These are phyloP conservation scores for Closterium sp. DNA, from an alignment of 139 green algal genomes.

Conservation along the genomic window DNA sequence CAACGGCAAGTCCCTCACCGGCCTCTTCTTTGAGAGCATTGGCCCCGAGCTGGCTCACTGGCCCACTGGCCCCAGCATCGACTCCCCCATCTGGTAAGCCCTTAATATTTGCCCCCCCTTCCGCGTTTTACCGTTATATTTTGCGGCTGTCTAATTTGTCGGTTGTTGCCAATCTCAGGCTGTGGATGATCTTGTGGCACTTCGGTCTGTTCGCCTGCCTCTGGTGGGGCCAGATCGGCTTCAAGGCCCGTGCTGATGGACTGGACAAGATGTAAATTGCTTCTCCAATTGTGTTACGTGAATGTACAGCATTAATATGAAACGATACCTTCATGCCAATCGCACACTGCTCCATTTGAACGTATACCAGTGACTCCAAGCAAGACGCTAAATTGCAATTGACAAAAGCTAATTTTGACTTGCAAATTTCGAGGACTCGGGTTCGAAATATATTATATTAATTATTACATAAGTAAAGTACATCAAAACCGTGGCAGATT, in stretches of 20 bases:
- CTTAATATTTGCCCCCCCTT: not conserved
- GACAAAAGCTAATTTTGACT: too few relatives aligned
- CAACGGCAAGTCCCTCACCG: slow-evolving; percentile 34
- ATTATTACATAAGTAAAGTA: too few relatives aligned
- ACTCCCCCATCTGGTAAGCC: slow-evolving; percentile 43
- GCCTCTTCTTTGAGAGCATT: slow-evolving; percentile 49
- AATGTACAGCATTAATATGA: not conserved
- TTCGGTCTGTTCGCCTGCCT: not conserved
- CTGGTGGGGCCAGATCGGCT: not conserved
- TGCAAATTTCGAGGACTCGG: too few relatives aligned
- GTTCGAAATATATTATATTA: too few relatives aligned
- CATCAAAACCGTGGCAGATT: too few relatives aligned
- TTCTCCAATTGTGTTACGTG: not conserved
- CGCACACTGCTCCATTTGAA: too few relatives aligned
- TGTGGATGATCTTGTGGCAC: not conserved
- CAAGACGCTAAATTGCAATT: too few relatives aligned
- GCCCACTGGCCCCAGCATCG: slow-evolving; percentile 13
- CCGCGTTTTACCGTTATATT: not conserved
- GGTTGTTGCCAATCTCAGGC: not conserved
- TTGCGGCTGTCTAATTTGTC: not conserved
- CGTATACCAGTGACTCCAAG: too few relatives aligned
- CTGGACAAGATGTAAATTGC: not conserved
- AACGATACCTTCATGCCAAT: not conserved
- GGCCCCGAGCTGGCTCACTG: slow-evolving; percentile 40
- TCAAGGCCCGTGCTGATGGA: not conserved